Conservation (phyloP, 352 stramenopile genomes). For the Phytopythium cucurbitacearum region DNA sequence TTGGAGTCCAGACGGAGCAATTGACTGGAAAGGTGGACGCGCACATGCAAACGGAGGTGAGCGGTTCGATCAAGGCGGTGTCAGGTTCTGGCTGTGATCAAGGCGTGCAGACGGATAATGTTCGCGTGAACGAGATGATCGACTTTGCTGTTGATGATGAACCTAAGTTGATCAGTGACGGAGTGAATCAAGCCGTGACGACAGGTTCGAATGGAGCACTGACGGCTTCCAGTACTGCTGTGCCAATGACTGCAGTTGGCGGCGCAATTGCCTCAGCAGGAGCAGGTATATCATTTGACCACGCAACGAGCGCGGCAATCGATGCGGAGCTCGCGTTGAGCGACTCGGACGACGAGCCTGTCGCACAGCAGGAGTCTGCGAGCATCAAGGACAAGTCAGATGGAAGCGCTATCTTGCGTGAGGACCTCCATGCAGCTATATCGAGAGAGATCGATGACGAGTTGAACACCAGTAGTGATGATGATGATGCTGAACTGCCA, state of each 20-base stretch:
- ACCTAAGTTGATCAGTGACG: too few relatives aligned
- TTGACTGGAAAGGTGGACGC: slow-evolving; percentile 2
- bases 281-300: slow-evolving; percentile 1
- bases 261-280: neutral
- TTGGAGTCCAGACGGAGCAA: slow-evolving; percentile 15
- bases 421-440: slow-evolving; percentile 10
- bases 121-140: too few relatives aligned
- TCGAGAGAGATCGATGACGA: slow-evolving; percentile 25
- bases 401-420: neutral
- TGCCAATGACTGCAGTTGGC: neutral
- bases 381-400: slow-evolving; percentile 6
- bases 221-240: too few relatives aligned
- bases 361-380: neutral
- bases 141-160: too few relatives aligned
- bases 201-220: too few relatives aligned
- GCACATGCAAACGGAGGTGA: slow-evolving; percentile 20
- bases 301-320: slow-evolving; percentile 22
- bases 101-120: slow-evolving; percentile 14
- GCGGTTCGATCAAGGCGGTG: slow-evolving; percentile 10
- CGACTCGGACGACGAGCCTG: slow-evolving; percentile 1
- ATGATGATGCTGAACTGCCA: slow-evolving; percentile 8
- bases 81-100: slow-evolving; percentile 1
- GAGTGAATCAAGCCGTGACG: too few relatives aligned
- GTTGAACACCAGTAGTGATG: slow-evolving; percentile 21
- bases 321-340: slow-evolving; percentile 36